Evolutionary conservation across 352 stramenopile genomes (phyloP), one percentile per base, ranked within the genome.

Genomic region (Globisporangium okanoganense): DNA sequence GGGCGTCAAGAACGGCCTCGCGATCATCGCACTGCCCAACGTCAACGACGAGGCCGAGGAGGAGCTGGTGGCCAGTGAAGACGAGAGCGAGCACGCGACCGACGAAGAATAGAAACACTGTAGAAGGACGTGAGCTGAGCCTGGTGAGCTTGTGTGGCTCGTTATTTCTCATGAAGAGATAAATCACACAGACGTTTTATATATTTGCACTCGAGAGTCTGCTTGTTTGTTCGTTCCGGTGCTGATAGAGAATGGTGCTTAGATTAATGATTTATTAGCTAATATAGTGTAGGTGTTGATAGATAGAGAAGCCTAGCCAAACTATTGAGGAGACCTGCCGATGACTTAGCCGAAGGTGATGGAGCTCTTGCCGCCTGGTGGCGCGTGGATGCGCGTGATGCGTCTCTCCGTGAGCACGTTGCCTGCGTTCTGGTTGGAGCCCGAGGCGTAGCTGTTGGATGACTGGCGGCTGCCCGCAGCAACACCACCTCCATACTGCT

Each of bases 361-460:
- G 22, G 85, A 88, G 16, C 84, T 94, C 24, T 75, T 83, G 12
- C 90, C 88, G 22, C 90, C 88, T 13, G 88, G 90, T 36, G 90
- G 87, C 6, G 89, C 90, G 64, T 97, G 87, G 62, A 97, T 92
- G 53, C 88, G 76, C 27, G 88, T 97, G 64, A 92, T 97, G 61
- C 85, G 88, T 43, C 89, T 76, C 45, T 95, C 89, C 22, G 89
- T 97, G 58, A 96, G 70, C 69, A 96, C 87, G 59, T 97, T 97
- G 41, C 91, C 91, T 13, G 71, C 71, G 67, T 97, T 97, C 67
- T 96, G 87, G 69, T 92, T 96, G 44, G 76, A 68, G 13, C 88
- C 88, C 8, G 52, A 79, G 8, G 90, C 87, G 57, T 91, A 97
- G 22, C 85, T 75, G 71, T 97, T 97, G 12, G 87, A 95, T 22